These are phyloP conservation scores for Boletellus deceptivus DNA, from an alignment of 1,284 basidiomycete species.

Conservation along the genomic window DNA sequence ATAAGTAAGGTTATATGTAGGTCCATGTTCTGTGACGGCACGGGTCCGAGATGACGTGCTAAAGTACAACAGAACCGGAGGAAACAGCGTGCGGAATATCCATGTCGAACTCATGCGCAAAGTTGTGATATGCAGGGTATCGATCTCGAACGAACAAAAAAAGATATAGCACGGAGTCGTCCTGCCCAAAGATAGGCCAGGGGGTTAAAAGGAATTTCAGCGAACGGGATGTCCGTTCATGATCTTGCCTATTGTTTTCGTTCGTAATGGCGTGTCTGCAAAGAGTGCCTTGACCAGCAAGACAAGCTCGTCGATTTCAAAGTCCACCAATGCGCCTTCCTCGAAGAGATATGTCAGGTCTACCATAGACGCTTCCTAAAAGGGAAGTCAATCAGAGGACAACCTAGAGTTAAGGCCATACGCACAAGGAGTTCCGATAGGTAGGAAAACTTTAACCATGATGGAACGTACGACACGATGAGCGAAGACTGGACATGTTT, in stretches of 20 bases:
- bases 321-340: conserved; percentile 89
- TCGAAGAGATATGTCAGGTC: conserved; percentile 95
- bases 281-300: conserved; percentile 86
- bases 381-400: conserved; percentile 2
- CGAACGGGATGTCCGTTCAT: conserved; percentile 53
- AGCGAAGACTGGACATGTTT: conserved; percentile 53
- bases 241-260: conserved; percentile 76
- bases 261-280: conserved; percentile 82
- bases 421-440: conserved; percentile 84
- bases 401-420: conserved; percentile 13
- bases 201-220: background rate
- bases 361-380: conserved; percentile 85
- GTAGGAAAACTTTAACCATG: conserved; percentile 96
- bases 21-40: too few species aligned
- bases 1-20: too few species aligned
- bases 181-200: background rate
- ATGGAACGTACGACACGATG: conserved; percentile 75
- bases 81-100: too few species aligned
- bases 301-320: conserved; percentile 80
- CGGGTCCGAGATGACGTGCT: too few species aligned
- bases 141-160: background rate
- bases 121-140: background rate
- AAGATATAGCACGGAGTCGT: conserved; percentile 3
- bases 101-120: too few species aligned
- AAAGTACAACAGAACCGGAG: too few species aligned